Percentiles rank a stretch among this genome's conserved stretches.
These are phyloP conservation scores for Vaccinium myrtillus DNA, from an alignment of 148 eudicot species.

Conservation along the genomic window DNA sequence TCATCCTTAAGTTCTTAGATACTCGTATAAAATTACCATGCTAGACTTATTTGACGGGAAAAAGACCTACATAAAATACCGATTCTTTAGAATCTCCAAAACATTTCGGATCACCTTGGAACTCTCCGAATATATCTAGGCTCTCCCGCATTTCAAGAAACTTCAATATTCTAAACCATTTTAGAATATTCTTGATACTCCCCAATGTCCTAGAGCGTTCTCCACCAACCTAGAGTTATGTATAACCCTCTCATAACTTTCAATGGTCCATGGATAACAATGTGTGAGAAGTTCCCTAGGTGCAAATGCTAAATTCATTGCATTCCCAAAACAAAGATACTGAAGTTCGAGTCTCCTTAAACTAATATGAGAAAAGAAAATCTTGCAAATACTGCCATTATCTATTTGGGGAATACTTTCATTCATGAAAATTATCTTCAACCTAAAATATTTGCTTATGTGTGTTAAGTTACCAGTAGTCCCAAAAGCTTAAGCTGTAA, in stretches of 20 bases:
- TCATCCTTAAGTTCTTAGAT: too few relatives aligned
- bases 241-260: not conserved
- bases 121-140: not conserved
- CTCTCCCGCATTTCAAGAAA: not conserved
- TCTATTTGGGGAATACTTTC: not conserved
- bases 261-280: not conserved
- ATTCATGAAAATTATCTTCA: not conserved
- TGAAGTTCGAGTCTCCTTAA: not conserved
- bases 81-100: too few relatives aligned
- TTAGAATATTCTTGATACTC: not conserved
- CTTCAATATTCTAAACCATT: not conserved
- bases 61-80: too few relatives aligned
- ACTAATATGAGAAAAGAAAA: not conserved
- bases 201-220: not conserved
- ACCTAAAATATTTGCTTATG: not conserved
- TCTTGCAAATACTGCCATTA: not conserved
- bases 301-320: not conserved
- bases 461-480: too few relatives aligned
- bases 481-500: too few relatives aligned
- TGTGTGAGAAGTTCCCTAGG: not conserved
- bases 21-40: too few relatives aligned
- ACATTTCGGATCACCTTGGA: not conserved
- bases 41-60: too few relatives aligned
- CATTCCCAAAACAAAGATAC: not conserved
- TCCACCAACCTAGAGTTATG: not conserved